These are phyloP conservation scores for Panicum virgatum DNA, from an alignment of 202 grass and related monocot genomes.

Conservation along the genomic window DNA sequence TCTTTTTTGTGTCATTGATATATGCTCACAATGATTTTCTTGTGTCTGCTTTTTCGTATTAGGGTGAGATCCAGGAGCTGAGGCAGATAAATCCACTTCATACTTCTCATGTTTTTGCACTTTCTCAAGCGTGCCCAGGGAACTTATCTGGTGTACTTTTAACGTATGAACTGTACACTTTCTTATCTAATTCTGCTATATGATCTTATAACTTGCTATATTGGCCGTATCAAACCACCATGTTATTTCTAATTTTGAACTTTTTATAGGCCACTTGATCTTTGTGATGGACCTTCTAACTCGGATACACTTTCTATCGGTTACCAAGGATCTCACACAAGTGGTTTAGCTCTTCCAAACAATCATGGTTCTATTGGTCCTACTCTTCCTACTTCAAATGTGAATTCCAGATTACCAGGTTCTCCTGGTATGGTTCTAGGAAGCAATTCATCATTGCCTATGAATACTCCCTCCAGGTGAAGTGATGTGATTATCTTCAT, in stretches of 20 bases:
- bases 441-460: constrained; percentile 60
- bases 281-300: constrained; percentile 77
- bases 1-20: too few relatives aligned
- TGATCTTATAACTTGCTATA: constrained; percentile 19
- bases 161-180: constrained; percentile 65
- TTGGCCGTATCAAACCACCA: background rate
- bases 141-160: constrained; percentile 64
- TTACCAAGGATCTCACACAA: constrained; percentile 64
- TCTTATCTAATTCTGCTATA: constrained; percentile 20
- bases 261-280: constrained; percentile 83
- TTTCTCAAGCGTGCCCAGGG: constrained; percentile 75
- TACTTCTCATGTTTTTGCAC: constrained; percentile 67
- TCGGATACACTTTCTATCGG: constrained; percentile 59
- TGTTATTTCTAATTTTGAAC: constrained; percentile 49
- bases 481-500: constrained; percentile 20
- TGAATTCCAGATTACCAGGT: constrained; percentile 68
- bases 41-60: constrained; percentile 27
- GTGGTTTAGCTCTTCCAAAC: constrained; percentile 53
- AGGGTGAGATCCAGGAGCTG: constrained; percentile 56
- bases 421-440: constrained; percentile 69
- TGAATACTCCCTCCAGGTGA: constrained; percentile 78
- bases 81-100: constrained; percentile 70
- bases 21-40: constrained; percentile 29
- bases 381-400: constrained; percentile 64
- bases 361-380: constrained; percentile 64